Base-by-base conservation (phyloP, 495 filamentous ascomycete genomes). In the Trichoderma reesei region DNA sequence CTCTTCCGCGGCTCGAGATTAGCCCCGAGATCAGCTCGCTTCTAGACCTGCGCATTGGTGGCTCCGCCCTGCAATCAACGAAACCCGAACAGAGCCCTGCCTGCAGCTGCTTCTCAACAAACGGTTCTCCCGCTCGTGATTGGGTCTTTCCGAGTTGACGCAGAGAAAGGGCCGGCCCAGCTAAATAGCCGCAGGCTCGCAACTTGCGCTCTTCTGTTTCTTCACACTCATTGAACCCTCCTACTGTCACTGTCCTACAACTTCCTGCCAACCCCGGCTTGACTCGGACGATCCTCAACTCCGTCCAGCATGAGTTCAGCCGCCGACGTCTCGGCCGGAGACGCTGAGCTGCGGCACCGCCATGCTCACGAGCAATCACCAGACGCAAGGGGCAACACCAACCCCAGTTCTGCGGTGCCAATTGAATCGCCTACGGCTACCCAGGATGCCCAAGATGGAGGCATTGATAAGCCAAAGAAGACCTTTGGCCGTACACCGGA, bases 401-500 rank as follows among this genome's bases (percentile, higher is more conserved):
- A 33, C 51, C 51, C 51, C 18, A 26, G 51, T 33, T 16, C 9
- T 34, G 16, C 51, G 26, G 26, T 13, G 51, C 31, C 51, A 56
- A 56, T 31, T 20, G 26, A 56, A n/a, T 18, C 46, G 46, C 51
- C 18, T 11, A 5, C 26, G 7, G 51, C 46, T 54, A 18, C 3
- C 20, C 51, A 33, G 51, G 51, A 14, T 56, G 51, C 26, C 7
- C 26, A 33, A 9, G 51, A 56, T 16, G 51, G 51, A 13, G 31
- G 26, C 51, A 56, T 16, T 34, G 18, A 16, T n/a, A 85, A 83
- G 68, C 72, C 82, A 41, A 83, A 83, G 71, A 90, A 88, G 78
- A 95, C 92, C 3, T 96, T 88, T 82, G 94, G 94, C 18, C 86
- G 91, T 69, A 98, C 94, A 10, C 91, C 89, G 37, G 89, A 90